Evolutionary conservation across 1,139 yeast species (phyloP).

Genomic region (Meyerozyma guilliermondii): DNA sequence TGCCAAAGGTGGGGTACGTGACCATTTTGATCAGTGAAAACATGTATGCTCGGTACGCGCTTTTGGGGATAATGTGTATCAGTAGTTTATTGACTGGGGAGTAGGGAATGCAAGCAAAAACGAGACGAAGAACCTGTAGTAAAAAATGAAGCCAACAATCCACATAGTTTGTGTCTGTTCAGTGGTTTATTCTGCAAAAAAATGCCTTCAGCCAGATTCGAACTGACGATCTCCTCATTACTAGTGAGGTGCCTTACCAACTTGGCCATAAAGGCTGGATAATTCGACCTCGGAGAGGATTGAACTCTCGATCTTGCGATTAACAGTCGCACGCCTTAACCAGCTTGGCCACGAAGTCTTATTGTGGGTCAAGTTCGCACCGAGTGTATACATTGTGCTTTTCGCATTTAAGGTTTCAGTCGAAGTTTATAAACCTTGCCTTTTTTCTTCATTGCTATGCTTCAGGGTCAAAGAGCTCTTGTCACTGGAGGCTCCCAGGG

Average conservation of each 20-base stretch:
- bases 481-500: constrained; percentile 90
- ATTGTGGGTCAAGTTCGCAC: neutral
- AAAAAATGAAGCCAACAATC: too few species aligned
- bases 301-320: constrained; percentile 16
- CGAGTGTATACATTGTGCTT: neutral
- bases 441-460: neutral
- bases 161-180: too few species aligned
- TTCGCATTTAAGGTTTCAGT: too few species aligned
- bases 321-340: constrained; percentile 16
- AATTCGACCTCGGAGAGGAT: constrained; percentile 14
- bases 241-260: constrained; percentile 92
- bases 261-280: constrained; percentile 44
- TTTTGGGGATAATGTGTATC: constrained; percentile 65
- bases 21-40: constrained; percentile 93
- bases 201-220: constrained; percentile 77
- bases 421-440: too few species aligned
- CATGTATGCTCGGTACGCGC: constrained; percentile 63
- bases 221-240: constrained; percentile 88
- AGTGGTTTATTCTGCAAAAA: constrained; percentile 14
- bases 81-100: constrained; percentile 51
- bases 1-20: constrained; percentile 89
- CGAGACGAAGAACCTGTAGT: too few species aligned
- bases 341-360: constrained; percentile 16
- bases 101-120: constrained; percentile 10
- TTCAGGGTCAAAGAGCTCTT: constrained; percentile 39